Conservation (phyloP, 176 grass and related monocot genomes). For the Oryza meridionalis region DNA sequence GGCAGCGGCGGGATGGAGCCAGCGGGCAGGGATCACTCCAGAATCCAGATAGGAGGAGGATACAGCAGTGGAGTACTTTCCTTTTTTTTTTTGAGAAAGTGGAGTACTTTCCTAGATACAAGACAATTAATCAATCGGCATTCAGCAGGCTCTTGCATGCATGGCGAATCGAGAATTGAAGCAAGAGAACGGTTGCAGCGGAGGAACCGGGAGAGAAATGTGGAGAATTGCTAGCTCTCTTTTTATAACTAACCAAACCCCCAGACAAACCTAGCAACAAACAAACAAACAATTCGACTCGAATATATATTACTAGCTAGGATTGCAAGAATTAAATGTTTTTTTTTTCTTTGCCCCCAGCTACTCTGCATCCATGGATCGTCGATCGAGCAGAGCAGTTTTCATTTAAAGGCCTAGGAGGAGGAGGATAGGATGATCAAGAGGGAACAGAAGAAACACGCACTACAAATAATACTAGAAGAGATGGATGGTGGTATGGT, state of each 20-base stretch:
- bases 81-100: too few species aligned
- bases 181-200: not conserved
- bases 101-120: not conserved
- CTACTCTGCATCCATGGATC: not conserved
- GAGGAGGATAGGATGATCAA: not conserved
- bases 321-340: not conserved
- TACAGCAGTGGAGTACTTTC: not conserved
- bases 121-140: not conserved
- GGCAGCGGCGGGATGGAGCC: not conserved
- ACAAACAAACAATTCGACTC: not conserved
- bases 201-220: too few species aligned
- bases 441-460: not conserved
- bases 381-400: not conserved
- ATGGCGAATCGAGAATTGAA: not conserved
- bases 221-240: not conserved
- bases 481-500: too few species aligned
- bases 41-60: not conserved
- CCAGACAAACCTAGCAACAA: not conserved
- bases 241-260: not conserved
- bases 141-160: too few species aligned
- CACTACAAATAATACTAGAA: too few species aligned
- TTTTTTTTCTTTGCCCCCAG: not conserved
- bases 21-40: not conserved
- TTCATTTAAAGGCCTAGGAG: not conserved
- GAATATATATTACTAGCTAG: not conserved